Conservation (phyloP, 495 filamentous ascomycete genomes). For the Penicillium canariense region DNA sequence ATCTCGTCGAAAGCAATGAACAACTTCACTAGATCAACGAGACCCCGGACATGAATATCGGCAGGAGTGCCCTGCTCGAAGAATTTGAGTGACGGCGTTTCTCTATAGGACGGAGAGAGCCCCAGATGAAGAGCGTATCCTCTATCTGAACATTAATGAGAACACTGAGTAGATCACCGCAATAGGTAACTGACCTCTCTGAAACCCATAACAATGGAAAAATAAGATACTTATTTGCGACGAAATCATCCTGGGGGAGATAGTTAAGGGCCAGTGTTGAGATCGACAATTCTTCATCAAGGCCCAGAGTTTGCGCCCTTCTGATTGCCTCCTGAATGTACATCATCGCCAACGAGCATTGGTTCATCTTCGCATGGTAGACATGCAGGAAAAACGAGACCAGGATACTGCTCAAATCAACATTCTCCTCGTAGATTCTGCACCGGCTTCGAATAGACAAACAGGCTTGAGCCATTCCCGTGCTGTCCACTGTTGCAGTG, state of each 20-base stretch:
- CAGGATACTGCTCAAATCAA: constrained; percentile 22
- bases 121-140: constrained; percentile 35
- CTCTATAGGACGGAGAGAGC: constrained; percentile 26
- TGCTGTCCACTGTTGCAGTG: constrained; percentile 12
- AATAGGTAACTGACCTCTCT: constrained; percentile 25
- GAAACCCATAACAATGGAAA: constrained; percentile 35
- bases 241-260: constrained; percentile 13
- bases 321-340: constrained; percentile 34
- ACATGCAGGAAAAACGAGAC: constrained; percentile 36
- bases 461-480: constrained; percentile 23
- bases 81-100: constrained; percentile 7
- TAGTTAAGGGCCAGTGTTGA: no score
- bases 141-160: constrained; percentile 11
- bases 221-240: constrained; percentile 25
- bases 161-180: background rate
- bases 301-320: constrained; percentile 19
- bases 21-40: constrained; percentile 28
- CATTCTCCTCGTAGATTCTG: constrained; percentile 7
- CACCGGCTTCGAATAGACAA: constrained; percentile 19
- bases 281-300: constrained; percentile 27
- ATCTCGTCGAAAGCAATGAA: constrained; percentile 30
- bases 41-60: constrained; percentile 24
- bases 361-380: constrained; percentile 34
- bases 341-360: constrained; percentile 30
- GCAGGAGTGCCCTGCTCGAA: background rate